Conservation (phyloP, 176 grass and related monocot species). For the Ensete ventricosum region DNA sequence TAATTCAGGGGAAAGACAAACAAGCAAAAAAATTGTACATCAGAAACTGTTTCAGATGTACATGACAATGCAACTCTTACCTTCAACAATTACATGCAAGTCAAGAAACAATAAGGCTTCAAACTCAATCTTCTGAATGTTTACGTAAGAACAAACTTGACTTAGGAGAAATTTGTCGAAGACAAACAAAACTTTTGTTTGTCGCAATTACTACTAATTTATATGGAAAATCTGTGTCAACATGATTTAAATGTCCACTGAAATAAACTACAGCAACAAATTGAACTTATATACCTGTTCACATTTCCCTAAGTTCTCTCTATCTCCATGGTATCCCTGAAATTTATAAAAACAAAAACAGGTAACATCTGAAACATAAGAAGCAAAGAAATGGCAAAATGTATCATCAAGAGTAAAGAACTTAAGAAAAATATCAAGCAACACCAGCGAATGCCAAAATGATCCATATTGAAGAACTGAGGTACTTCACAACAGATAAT, state of each 20-base stretch:
- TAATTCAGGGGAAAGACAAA: neutral
- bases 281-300: conserved; percentile 54
- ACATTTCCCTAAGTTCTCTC: conserved; percentile 76
- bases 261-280: neutral
- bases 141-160: too few species aligned
- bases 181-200: too few species aligned
- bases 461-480: too few species aligned
- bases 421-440: neutral
- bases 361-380: neutral
- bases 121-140: too few species aligned
- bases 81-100: neutral
- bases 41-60: neutral
- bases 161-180: too few species aligned
- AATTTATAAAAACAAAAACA: conserved; percentile 24
- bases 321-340: conserved; percentile 61
- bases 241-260: neutral
- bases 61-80: neutral
- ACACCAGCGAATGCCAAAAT: too few species aligned
- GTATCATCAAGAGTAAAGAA: conserved; percentile 10
- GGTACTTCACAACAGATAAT: neutral
- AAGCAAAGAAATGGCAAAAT: conserved; percentile 6
- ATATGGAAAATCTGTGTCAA: neutral
- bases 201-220: neutral
- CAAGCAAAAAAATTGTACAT: neutral
- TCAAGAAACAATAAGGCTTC: too few species aligned